These are phyloP conservation scores for Chloris gayana DNA, from an alignment of 176 grass and related monocot species.

Conservation along the genomic window DNA sequence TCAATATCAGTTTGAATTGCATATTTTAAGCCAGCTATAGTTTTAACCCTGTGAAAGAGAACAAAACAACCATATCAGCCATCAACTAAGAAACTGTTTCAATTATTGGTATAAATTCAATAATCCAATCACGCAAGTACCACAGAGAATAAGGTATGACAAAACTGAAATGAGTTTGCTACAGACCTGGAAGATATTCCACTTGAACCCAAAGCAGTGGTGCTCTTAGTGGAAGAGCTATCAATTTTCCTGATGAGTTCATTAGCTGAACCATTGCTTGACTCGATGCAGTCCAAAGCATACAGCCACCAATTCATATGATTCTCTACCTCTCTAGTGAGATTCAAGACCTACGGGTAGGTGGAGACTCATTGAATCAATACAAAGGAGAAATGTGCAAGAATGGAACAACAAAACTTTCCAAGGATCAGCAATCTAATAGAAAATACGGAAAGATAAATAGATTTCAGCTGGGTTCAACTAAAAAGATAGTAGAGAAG, in stretches of 20 bases:
- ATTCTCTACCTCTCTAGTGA: slow-evolving; percentile 60
- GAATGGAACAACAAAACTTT: slow-evolving; percentile 4
- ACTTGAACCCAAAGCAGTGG: slow-evolving; percentile 61
- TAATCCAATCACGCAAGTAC: slow-evolving; percentile 20
- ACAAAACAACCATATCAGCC: slow-evolving; percentile 37
- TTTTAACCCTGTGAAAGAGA: slow-evolving; percentile 61
- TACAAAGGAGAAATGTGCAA: slow-evolving; percentile 10
- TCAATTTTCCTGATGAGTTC: slow-evolving; percentile 89
- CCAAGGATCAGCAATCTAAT: slow-evolving; percentile 9
- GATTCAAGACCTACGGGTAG: slow-evolving; percentile 62
- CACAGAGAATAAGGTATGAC: slow-evolving; percentile 23
- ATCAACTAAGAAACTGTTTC: slow-evolving; percentile 14
- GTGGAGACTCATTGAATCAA: slow-evolving; percentile 15
- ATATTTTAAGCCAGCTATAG: slow-evolving; percentile 73
- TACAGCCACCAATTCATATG: slow-evolving; percentile 76
- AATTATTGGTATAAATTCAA: slow-evolving; percentile 32
- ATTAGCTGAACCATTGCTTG: slow-evolving; percentile 59
- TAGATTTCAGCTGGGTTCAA: slow-evolving; percentile 15
- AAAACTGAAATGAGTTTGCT: slow-evolving; percentile 39
- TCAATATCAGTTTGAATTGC: slow-evolving; percentile 78
- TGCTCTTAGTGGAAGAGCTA: slow-evolving; percentile 67
- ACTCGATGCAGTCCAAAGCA: slow-evolving; percentile 72
- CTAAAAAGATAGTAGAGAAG: slow-evolving; percentile 8
- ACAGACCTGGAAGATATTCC: slow-evolving; percentile 72
- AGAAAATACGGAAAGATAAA: slow-evolving; percentile 24